Conservation (phyloP, 495 filamentous ascomycete species). For the Penicillium parvum region DNA sequence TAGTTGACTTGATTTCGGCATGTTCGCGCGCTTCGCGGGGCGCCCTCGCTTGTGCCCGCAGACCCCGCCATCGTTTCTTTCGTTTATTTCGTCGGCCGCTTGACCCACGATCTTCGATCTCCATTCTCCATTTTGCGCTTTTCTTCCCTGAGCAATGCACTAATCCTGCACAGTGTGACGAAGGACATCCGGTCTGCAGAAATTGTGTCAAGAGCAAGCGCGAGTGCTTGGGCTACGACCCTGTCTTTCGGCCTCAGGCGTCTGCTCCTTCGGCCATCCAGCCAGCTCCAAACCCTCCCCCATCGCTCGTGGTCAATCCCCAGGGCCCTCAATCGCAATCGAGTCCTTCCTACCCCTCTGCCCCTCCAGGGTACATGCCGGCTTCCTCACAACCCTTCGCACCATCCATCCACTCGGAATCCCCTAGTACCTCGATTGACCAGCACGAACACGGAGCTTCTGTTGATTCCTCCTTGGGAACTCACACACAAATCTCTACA, state of each 20-base stretch:
- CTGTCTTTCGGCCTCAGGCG: constrained; percentile 89
- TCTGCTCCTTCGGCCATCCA: constrained; percentile 70
- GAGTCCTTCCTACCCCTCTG: constrained; percentile 38
- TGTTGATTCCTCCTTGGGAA: constrained; percentile 72
- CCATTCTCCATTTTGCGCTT: constrained; percentile 16
- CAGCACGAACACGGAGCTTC: constrained; percentile 59
- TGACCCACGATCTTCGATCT: constrained; percentile 18
- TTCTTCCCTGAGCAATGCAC: constrained; percentile 9
- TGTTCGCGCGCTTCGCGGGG: constrained; percentile 31
- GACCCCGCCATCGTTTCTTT: constrained; percentile 40
- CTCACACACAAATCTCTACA: constrained; percentile 23
- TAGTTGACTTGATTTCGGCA: constrained; percentile 32
- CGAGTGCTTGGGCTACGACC: constrained; percentile 96
- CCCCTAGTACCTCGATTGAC: constrained; percentile 45
- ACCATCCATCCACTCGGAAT: constrained; percentile 43
- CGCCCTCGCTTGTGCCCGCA: constrained; percentile 46
- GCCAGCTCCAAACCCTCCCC: constrained; percentile 59
- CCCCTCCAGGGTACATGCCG: constrained; percentile 55
- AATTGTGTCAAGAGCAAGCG: constrained; percentile 98
- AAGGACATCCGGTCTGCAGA: constrained; percentile 87
- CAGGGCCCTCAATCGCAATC: constrained; percentile 36
- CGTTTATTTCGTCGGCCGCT: constrained; percentile 25
- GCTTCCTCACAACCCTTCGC: constrained; percentile 59
- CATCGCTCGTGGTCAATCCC: constrained; percentile 43
- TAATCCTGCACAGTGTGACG: constrained; percentile 72